Base-by-base conservation (phyloP, 192 early-diverging fungal species). In the Pilobolus umbonatus region DNA sequence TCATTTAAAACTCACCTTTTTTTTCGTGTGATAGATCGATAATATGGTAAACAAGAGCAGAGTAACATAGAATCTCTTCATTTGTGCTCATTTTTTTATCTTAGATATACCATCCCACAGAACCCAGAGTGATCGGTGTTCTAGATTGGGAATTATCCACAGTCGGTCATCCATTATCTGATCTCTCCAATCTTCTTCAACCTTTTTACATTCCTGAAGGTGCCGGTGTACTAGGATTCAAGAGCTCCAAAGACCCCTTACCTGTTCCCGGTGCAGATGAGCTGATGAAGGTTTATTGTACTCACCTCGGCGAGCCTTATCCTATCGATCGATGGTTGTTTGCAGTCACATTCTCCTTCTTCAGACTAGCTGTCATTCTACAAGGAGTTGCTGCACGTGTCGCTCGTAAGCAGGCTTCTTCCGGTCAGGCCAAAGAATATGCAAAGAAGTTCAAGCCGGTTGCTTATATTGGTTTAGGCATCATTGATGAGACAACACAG, bases 121-220 rank as follows among this genome's bases (percentile, higher is more conserved):
- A 86, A 48, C 73, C 86, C 19, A 57, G 66, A 3, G 85, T 96
- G 4, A 89, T 96, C 75, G 91, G 91, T 11, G 75, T 96, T 32
- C 81, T 98, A 19, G 96, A 95, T 67, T 96, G 96, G 92, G 85
- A 94, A 79, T 60, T 91, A 28, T 91, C 88, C 14, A 95, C 95
- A 5, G 80, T 96, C 42, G 93, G 93, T 4, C 90, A 98, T 60
- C 95, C 94, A 31, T 82, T 88, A 35, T 83, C 90, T 1, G 96
- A 98, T 64, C 73, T 98, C 22, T 90, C 93, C 42, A 95, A 93
- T 68, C 55, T 93, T 45, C 67, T 95, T 45, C 78, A 87, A 70
- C 85, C 79, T 17, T 91, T 82, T 53, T 85, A 86, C 5, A 17
- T 42, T 0, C 39, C 39, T 1, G 39, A 12, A 0, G 19, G 12